These are phyloP conservation scores for Debaryomycetaceae sp. DNA, from an alignment of 1,139 yeast genomes.

Conservation along the genomic window DNA sequence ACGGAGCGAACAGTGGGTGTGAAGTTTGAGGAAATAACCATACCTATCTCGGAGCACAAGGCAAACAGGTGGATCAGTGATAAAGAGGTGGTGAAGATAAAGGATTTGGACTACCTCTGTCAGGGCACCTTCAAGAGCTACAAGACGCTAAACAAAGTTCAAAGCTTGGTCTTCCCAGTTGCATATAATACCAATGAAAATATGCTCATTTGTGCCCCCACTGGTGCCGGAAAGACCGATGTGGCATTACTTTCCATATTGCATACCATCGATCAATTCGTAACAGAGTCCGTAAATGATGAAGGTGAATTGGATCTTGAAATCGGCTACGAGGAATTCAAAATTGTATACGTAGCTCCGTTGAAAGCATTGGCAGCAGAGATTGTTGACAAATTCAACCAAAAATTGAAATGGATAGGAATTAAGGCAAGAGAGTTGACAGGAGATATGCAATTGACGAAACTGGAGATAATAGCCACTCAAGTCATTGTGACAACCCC, in stretches of 20 bases:
- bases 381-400: conserved; percentile 84
- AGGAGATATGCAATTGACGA: conserved; percentile 94
- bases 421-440: conserved; percentile 85
- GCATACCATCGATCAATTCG: conserved; percentile 71
- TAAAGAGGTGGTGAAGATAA: conserved; percentile 52
- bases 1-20: conserved; percentile 62
- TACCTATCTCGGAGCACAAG: conserved; percentile 66
- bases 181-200: conserved; percentile 93
- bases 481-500: conserved; percentile 96
- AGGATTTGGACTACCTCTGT: conserved; percentile 72
- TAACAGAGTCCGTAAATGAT: conserved; percentile 43
- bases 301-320: conserved; percentile 53
- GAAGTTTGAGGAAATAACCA: conserved; percentile 77
- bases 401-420: conserved; percentile 79
- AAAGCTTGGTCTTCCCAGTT: conserved; percentile 85
- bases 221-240: conserved; percentile 99
- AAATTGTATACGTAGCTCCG: conserved; percentile 93
- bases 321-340: conserved; percentile 77
- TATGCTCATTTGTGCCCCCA: conserved; percentile 97
- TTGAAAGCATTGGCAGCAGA: conserved; percentile 96
- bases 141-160: conserved; percentile 78
- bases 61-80: conserved; percentile 48
- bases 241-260: conserved; percentile 85
- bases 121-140: conserved; percentile 83
- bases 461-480: conserved; percentile 76